phyloP scores from a whole-genome alignment of 805 yeast genomes.

The Pichia deserticola region DNA sequence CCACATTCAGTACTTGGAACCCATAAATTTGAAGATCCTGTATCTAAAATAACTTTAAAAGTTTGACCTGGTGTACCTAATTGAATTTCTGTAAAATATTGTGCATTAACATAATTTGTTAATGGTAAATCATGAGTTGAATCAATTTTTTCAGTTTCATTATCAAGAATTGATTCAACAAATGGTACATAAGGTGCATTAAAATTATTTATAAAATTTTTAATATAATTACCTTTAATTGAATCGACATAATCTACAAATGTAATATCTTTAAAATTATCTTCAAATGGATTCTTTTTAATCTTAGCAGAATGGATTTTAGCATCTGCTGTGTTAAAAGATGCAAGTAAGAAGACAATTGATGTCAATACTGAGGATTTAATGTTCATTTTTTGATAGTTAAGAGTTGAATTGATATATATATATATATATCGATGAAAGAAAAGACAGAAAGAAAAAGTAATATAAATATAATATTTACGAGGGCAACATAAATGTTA shows the following conservation, averaged over 20 bases:
- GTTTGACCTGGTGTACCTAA: constrained; percentile 91
- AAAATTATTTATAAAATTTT: constrained; percentile 11
- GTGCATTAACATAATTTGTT: constrained; percentile 92
- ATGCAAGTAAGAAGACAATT: constrained; percentile 15
- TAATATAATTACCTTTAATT: constrained; percentile 41
- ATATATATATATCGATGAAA: background rate
- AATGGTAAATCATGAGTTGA: constrained; percentile 72
- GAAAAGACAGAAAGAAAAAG: background rate
- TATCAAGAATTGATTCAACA: constrained; percentile 19
- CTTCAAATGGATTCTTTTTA: constrained; percentile 40
- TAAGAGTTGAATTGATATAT: background rate
- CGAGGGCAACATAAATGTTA: too few relatives aligned
- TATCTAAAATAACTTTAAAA: constrained; percentile 91
- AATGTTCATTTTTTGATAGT: background rate
- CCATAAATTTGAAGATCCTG: constrained; percentile 97
- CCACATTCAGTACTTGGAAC: constrained; percentile 85
- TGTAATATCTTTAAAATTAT: constrained; percentile 36
- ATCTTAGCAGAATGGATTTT: constrained; percentile 41
- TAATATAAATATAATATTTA: too few relatives aligned
- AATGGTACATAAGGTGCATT: constrained; percentile 37
- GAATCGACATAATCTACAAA: constrained; percentile 43
- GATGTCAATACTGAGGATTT: constrained; percentile 32
- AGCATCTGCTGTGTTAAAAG: constrained; percentile 29
- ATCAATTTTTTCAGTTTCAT: constrained; percentile 19
- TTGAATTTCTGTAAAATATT: constrained; percentile 85